Conservation (phyloP, 2,329 filamentous ascomycete species). For the Teratosphaeria destructans region DNA sequence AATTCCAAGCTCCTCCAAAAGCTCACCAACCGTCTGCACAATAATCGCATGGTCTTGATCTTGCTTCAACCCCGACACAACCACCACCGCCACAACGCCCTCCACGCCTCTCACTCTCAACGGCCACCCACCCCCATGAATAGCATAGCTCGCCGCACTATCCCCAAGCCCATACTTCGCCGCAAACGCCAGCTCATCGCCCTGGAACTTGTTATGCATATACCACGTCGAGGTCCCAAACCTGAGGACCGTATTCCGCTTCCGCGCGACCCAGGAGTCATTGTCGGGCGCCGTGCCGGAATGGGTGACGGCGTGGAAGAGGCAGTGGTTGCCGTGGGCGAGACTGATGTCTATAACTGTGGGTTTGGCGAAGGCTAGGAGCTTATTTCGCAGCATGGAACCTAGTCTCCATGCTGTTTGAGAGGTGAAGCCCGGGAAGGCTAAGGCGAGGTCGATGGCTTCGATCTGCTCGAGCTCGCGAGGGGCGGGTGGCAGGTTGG, state of each 20-base stretch:
- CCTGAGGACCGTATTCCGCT: slow-evolving; percentile 60
- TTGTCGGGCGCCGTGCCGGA: slow-evolving; percentile 57
- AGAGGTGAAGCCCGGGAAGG: slow-evolving; percentile 49
- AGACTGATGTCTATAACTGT: slow-evolving; percentile 55
- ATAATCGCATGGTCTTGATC: slow-evolving; percentile 69
- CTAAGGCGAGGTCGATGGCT: slow-evolving; percentile 32
- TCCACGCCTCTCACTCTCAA: slow-evolving; percentile 63
- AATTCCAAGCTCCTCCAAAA: slow-evolving; percentile 28
- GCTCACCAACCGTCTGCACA: slow-evolving; percentile 55
- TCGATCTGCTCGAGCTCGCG: slow-evolving; percentile 30
- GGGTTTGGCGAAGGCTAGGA: slow-evolving; percentile 45
- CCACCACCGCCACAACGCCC: slow-evolving; percentile 62
- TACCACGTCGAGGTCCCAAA: slow-evolving; percentile 63
- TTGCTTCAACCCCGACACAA: slow-evolving; percentile 67
- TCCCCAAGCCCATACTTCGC: slow-evolving; percentile 53
- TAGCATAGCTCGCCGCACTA: slow-evolving; percentile 47
- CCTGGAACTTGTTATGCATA: slow-evolving; percentile 55
- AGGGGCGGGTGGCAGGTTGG: slow-evolving; percentile 18
- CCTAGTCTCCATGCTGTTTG: slow-evolving; percentile 57
- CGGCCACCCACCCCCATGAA: slow-evolving; percentile 68
- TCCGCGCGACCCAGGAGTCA: slow-evolving; percentile 49
- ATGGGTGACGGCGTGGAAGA: slow-evolving; percentile 62
- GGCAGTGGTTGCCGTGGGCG: slow-evolving; percentile 33
- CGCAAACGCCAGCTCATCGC: slow-evolving; percentile 55
- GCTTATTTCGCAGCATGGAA: slow-evolving; percentile 52